Base-by-base conservation (phyloP, 2,329 filamentous ascomycete genomes). In the Aspergillus sp. region DNA sequence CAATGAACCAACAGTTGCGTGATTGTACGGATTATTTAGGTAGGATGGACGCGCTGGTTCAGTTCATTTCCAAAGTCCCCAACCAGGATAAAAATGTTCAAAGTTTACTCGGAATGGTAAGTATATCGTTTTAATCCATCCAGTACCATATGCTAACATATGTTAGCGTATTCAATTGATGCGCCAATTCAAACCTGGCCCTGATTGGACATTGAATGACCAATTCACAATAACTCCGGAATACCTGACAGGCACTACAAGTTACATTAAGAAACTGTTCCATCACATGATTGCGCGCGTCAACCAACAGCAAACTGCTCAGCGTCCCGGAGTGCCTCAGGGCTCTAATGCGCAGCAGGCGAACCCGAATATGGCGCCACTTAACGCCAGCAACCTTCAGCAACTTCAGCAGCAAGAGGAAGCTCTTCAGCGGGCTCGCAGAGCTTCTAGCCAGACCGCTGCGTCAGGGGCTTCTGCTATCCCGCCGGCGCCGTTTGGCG, bases 401-500 rank as follows among this genome's bases (percentile, higher is more conserved):
- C 78, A 76, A 47, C 68, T 76, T 56, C 75, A 79, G 59, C 70
- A 81, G 58, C 78, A 81, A 56, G 74, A 81, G 60, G 71, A 80
- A 60, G 72, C 75, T 45, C 65, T 75, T 15, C 70, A 75, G 53
- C 70, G 69, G 42, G 73, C 75, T 39, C 71, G 69, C 42, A 68
- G 73, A 39, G 68, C 67, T 18, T 74, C 76, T 24, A 73, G 69
- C 54, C 75, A 74, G 47, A 71, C 77, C 44, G 70, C 66, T 47
- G 69, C 66, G 17, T 80, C 81, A 47, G 74, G 76, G 44, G 77
- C 81, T 38, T 79, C 81, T 18, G 82, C 78, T 6, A 73, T 78
- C 8, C 73, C 80, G n/a, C 76, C 81, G 41, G 79, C 83, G 30
- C 82, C 82, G 11, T 84, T 84, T 51, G 78, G 79, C 53, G 78